These are phyloP conservation scores for Paramecium tetraurelia DNA, from an alignment of 73 alveolate genomes.

Conservation along the genomic window DNA sequence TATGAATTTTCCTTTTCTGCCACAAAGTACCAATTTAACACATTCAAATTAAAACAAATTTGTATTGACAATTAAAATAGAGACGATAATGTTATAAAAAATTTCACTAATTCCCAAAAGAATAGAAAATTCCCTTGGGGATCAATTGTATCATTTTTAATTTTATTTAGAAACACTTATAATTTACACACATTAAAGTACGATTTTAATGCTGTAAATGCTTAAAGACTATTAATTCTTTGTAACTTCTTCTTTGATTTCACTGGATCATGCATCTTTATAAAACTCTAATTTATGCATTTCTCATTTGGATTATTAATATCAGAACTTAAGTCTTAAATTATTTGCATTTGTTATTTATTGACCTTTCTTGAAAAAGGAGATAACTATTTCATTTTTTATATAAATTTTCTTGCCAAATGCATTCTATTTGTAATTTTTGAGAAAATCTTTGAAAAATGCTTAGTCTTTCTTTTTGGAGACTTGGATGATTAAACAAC, in stretches of 20 bases:
- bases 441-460: slow-evolving; percentile 20
- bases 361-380: neutral
- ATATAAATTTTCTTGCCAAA: neutral
- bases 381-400: neutral
- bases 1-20: neutral
- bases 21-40: slow-evolving; percentile 1
- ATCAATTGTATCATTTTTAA: neutral
- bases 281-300: neutral
- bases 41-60: slow-evolving; percentile 12
- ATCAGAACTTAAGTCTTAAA: slow-evolving; percentile 35
- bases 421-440: slow-evolving; percentile 21
- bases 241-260: neutral
- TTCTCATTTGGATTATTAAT: neutral
- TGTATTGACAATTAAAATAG: slow-evolving; percentile 15
- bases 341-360: neutral
- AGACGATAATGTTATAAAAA: neutral
- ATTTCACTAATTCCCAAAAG: slow-evolving; percentile 28
- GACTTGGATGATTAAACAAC: neutral
- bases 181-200: neutral
- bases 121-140: slow-evolving; percentile 29
- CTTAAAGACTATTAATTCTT: neutral
- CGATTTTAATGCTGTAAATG: neutral
- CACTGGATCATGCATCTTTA: neutral
- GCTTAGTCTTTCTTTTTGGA: neutral
- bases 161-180: neutral